phyloP scores from a whole-genome alignment of 768 basidiomycete species.

The Russula vinacea region DNA sequence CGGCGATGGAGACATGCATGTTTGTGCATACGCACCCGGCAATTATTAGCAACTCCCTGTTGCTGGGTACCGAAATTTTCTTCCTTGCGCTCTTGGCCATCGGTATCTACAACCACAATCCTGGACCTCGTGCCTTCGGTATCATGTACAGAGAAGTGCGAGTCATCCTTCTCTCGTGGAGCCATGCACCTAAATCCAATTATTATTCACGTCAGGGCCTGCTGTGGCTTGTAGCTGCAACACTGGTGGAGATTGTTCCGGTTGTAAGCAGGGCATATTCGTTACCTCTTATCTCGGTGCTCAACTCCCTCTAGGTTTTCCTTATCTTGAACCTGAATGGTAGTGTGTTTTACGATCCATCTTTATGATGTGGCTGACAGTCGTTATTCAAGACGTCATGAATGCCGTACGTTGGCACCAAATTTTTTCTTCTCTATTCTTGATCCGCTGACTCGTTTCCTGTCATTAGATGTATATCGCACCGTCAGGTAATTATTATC shows the following conservation, averaged over 20 bases:
- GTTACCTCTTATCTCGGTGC: not conserved
- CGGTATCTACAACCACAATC: constrained; percentile 18
- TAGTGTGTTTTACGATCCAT: not conserved
- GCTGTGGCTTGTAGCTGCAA: constrained; percentile 19
- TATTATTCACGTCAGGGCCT: constrained; percentile 20
- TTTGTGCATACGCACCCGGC: not conserved
- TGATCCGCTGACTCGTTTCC: not conserved
- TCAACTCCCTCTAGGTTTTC: constrained; percentile 19
- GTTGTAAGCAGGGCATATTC: constrained; percentile 4
- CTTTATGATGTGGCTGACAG: constrained; percentile 1
- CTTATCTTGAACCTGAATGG: constrained; percentile 22
- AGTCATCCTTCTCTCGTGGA: not conserved
- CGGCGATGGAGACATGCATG: not conserved
- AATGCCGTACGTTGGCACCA: constrained; percentile 25
- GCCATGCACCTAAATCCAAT: not conserved
- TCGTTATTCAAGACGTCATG: constrained; percentile 13
- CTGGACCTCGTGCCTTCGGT: constrained; percentile 12
- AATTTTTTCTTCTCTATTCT: not conserved
- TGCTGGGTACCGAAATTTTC: constrained; percentile 8
- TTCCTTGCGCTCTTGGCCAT: constrained; percentile 13
- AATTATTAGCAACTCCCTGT: constrained; percentile 1
- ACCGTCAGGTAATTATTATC: constrained; percentile 16
- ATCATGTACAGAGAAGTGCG: constrained; percentile 26
- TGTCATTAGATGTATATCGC: constrained; percentile 22
- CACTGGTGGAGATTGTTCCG: constrained; percentile 15